phyloP scores from a whole-genome alignment of 2,329 filamentous ascomycete species.

The Ascochyta fabae region DNA sequence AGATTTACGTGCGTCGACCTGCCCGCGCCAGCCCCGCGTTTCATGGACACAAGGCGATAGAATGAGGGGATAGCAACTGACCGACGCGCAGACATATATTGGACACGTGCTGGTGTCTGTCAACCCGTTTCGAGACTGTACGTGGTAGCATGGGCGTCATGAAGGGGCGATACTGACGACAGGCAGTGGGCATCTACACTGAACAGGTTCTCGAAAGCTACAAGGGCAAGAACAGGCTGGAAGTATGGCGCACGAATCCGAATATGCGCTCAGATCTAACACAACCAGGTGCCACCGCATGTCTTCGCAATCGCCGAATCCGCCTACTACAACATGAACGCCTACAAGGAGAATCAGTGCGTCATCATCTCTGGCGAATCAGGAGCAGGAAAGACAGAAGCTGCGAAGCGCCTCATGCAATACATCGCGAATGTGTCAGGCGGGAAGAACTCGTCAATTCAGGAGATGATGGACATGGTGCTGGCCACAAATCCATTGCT shows the following conservation, averaged over 20 bases:
- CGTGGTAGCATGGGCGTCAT: constrained; percentile 40
- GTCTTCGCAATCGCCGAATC: constrained; percentile 98
- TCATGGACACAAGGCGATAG: constrained; percentile 13
- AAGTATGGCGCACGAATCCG: constrained; percentile 52
- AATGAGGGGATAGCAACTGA: constrained; percentile 31
- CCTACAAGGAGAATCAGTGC: constrained; percentile 98
- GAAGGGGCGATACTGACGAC: constrained; percentile 45
- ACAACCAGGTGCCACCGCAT: constrained; percentile 75
- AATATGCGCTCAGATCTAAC: constrained; percentile 22
- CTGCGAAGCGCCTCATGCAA: constrained; percentile 98
- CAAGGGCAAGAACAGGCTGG: constrained; percentile 93
- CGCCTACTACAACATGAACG: constrained; percentile 99
- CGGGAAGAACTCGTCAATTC: constrained; percentile 81
- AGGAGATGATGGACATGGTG: constrained; percentile 99
- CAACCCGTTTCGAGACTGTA: constrained; percentile 92
- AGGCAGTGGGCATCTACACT: constrained; percentile 89
- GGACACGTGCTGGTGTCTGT: constrained; percentile 99
- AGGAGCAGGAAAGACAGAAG: constrained; percentile 97
- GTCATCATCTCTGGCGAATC: constrained; percentile 99
- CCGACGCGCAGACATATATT: constrained; percentile 78
- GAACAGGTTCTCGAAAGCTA: constrained; percentile 92
- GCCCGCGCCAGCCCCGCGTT: constrained; percentile 34
- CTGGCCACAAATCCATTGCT: constrained; percentile 95
- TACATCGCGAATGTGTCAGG: constrained; percentile 98
- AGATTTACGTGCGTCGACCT: constrained; percentile 78